A percentile compares a stretch with the other conserved stretches of the same genome.
phyloP scores from a whole-genome alignment of 495 filamentous ascomycete species.

The Aspergillus nidulans region DNA sequence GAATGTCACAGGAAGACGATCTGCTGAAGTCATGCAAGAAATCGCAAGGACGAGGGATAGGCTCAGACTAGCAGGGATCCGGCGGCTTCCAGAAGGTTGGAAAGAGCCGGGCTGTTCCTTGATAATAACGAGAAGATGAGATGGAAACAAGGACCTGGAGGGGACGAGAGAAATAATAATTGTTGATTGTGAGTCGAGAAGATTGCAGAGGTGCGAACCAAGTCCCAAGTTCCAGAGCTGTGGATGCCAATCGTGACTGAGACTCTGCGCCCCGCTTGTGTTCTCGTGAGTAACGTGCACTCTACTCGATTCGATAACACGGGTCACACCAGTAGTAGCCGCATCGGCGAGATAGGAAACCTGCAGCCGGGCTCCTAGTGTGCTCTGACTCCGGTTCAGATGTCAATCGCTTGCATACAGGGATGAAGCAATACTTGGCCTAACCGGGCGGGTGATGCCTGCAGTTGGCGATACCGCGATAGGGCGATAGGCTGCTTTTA shows the following conservation, averaged over 20 bases:
- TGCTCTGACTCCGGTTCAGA: conserved; percentile 7
- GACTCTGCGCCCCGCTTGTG: conserved; percentile 1
- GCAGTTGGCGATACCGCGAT: background rate
- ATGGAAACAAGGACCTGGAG: background rate
- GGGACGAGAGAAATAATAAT: background rate
- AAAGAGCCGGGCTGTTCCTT: background rate
- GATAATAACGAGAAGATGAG: background rate
- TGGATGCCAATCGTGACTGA: background rate
- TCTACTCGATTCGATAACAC: background rate
- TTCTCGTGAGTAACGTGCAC: background rate
- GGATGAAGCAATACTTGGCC: background rate
- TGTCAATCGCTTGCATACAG: background rate
- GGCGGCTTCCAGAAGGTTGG: conserved; percentile 11
- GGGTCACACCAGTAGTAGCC: background rate
- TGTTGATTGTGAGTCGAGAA: background rate
- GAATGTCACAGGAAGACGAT: conserved; percentile 5
- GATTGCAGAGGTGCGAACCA: background rate
- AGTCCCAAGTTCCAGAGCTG: background rate
- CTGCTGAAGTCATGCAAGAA: conserved; percentile 13
- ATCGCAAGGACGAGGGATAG: conserved; percentile 5
- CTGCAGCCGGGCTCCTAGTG: background rate
- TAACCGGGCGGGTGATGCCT: background rate
- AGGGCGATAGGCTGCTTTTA: background rate
- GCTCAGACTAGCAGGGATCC: conserved; percentile 5
- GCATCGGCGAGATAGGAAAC: background rate